Base-by-base conservation (phyloP, 768 basidiomycete genomes). In the Suillus bovinus region DNA sequence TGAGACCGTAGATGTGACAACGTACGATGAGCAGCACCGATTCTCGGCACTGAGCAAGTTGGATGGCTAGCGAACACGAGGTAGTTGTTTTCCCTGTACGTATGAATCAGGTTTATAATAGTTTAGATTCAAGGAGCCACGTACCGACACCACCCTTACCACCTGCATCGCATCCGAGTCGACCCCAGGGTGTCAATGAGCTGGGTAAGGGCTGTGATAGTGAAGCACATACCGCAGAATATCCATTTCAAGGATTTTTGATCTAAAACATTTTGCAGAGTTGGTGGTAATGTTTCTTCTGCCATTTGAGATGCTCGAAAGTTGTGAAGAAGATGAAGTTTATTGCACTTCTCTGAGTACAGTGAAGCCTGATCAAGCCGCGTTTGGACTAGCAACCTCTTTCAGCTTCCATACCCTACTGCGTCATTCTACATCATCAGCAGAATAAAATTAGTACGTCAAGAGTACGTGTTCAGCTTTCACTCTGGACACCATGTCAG, bases 111-210 rank as follows among this genome's bases (percentile, higher is more conserved):
- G 31, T 17, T 36, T 57, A 20, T 8, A 7, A 39, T 29, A 29
- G 38, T 20, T 39, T 17, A 57, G 27, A 16, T 46, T 47, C 36
- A 33, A 22, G 33, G 11, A 56, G 52, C 2, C 22, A 80, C 91
- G 76, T 74, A 90, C 96, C 94, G 66, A 99, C 97, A 81, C 96
- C 97, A 77, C 94, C 97, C 84, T 98, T 99, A 59, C 96, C 96
- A 82, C 96, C 95, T 97, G 70, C 39, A 53, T 33, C 61, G 54
- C 56, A 59, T 22, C 46, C 47, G 13, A 47, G 46, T 47, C 14
- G 14, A 24, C 6, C 14, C 13, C 13, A 14, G 6, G 13, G 14
- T 47, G 33, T 34, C 33, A 34, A 34, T 34, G 24, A 61, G 67
- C 62, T 58, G 61, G 5, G 46, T 57, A 46, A 49, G 39, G 52